Evolutionary conservation across 2,329 filamentous ascomycete genomes (phyloP), one percentile per base, ranked within the genome.

Genomic region (Chaetomiaceae sp.): DNA sequence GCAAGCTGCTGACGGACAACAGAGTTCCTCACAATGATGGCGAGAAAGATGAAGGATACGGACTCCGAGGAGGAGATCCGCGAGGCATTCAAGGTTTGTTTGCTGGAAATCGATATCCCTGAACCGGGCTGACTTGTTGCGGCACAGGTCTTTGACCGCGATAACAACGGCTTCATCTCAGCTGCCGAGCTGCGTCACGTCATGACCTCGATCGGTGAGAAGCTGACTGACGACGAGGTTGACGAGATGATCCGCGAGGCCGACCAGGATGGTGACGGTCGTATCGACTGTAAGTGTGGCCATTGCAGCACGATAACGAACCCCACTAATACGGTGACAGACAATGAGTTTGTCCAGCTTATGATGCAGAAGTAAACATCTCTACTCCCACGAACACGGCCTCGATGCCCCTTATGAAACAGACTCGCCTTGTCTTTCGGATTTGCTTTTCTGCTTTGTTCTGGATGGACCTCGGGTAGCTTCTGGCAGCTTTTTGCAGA

Each of bases 1-100:
- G 44, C 39, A n/a, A n/a, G 5, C 21, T 30, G 58, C 65, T 70
- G 55, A 68, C 62, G 55, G 47, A 47, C 53, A 47, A 39, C 65
- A 92, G 88, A 93, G 68, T 93, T 93, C 73, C 77, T 93, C 55
- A 93, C 88, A 58, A 93, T 93, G 88, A 93, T 93, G 88, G 88
- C 88, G 54, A 83, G 88, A 66, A 93, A 93, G 76, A 93, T 93
- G 88, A 92, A 92, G 78, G 88, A 92, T 65, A 93, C 88, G 61
- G 88, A 93, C 67, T 92, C 87, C 43, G 88, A 93, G 73, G 88
- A 93, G 73, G 88, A 93, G 70, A 93, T 93, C 62, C 83, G 88
- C 63, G 88, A 92, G 70, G 87, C 87, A 13, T 92, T 92, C 81
- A 91, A 91, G 79, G 86, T 88, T 48, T 39, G 67, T 55, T 38